Percentiles rank a stretch among this genome's conserved stretches.
Evolutionary conservation across 2,329 filamentous ascomycete genomes (phyloP).

Genomic region (Paecilomyces dactylethromorphus): DNA sequence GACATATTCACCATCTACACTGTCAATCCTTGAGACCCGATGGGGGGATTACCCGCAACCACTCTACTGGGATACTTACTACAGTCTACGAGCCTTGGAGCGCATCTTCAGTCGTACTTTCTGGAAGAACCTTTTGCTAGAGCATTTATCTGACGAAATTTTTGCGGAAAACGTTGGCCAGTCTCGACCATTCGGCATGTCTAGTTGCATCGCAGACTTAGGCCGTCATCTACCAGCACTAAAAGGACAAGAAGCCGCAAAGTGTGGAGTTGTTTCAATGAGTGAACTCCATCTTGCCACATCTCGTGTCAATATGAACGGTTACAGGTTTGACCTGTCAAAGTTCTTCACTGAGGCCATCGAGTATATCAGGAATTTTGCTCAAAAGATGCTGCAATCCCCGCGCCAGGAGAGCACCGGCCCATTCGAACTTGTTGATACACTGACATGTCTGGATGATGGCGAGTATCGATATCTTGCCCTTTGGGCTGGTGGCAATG

Average conservation of each 20-base stretch:
- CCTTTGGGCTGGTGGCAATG: slow-evolving; percentile 56
- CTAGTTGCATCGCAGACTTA: neutral
- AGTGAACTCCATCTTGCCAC: neutral
- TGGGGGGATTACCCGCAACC: neutral
- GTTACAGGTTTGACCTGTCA: slow-evolving; percentile 8
- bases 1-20: neutral
- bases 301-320: neutral
- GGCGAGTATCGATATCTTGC: slow-evolving; percentile 59
- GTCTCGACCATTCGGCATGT: neutral
- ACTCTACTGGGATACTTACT: neutral
- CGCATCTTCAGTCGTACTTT: neutral
- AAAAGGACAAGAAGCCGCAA: neutral
- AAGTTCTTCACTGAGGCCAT: slow-evolving; percentile 13
- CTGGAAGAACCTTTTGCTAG: neutral
- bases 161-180: no score
- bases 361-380: slow-evolving; percentile 11
- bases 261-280: neutral
- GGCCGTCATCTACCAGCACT: neutral
- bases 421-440: slow-evolving; percentile 24
- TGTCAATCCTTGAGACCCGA: neutral
- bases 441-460: slow-evolving; percentile 47
- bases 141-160: neutral
- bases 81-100: neutral
- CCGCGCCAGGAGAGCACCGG: slow-evolving; percentile 4
- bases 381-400: slow-evolving; percentile 11